Base-by-base conservation (phyloP, 768 basidiomycete genomes). In the Tylopilus sp. region DNA sequence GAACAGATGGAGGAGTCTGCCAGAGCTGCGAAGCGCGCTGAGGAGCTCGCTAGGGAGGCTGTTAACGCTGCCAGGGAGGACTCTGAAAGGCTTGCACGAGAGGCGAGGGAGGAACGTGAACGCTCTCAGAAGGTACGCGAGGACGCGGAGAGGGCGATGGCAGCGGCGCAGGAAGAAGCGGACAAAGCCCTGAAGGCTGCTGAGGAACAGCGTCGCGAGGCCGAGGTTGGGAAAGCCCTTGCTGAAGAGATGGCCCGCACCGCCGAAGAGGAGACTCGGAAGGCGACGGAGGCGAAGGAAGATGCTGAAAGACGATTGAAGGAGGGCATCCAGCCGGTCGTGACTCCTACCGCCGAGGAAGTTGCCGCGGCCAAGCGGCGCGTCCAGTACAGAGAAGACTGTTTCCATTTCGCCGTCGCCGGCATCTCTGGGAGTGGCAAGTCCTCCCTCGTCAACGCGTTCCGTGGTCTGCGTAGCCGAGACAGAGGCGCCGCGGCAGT, bases 381-480 rank as follows among this genome's bases (percentile, higher is more conserved):
- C 3, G 33, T 68, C 14, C 59, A 60, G 45, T 67, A 65, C 36
- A 57, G 26, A 11, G 69, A 72, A 17, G 65, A 61, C 2, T 36
- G 53, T 11, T 70, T 70, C 36, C 71, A 74, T 34, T 65, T 74
- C 45, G 72, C 68, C 3, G 42, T 74, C 45, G 70, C 69, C 10
- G 72, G 72, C 2, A 33, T 65, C 30, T 60, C 70, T 3, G 73
- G 71, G 6, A 65, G 68, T n/a, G 71, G 72, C 34, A 74, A 74
- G 50, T 74, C 72, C 1, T 72, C 72, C 10, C 60, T 74, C 10
- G 63, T 74, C 19, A 72, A 74, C 52, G 64, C 72, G 4, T 63
- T 73, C 42, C 70, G 72, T 7, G 71, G 72, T 10, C 28, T 73
- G 33, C 56, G 53, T 9, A 65, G 57, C 46, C 44, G 44, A 28